phyloP scores from a whole-genome alignment of 2,329 filamentous ascomycete genomes.

The Hymenoscyphus fraxineus region DNA sequence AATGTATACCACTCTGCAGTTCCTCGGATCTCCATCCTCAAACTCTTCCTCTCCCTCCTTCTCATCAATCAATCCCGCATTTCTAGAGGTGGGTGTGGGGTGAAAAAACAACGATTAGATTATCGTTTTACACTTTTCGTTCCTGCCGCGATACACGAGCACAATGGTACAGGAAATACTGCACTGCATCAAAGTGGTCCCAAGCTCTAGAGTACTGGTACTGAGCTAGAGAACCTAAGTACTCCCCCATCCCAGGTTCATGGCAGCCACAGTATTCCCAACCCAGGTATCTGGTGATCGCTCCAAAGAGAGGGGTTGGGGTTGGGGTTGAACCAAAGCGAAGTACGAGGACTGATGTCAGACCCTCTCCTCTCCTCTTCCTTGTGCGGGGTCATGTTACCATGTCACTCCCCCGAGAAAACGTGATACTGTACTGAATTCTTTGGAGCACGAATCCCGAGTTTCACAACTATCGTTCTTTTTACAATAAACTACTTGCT shows the following conservation, averaged over 20 bases:
- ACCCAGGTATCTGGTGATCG: not conserved
- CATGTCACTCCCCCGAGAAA: not conserved
- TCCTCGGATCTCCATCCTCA: not conserved
- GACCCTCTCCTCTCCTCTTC: not conserved
- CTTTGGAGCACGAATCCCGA: too few species aligned
- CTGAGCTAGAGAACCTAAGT: not conserved
- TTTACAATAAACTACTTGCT: too few species aligned
- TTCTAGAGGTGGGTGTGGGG: too few species aligned
- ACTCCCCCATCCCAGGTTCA: not conserved
- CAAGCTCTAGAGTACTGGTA: not conserved
- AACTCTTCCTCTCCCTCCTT: not conserved
- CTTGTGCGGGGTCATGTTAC: not conserved
- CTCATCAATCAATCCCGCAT: not conserved
- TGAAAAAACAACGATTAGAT: too few species aligned
- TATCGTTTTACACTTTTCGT: not conserved
- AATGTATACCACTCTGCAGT: not conserved
- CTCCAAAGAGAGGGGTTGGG: not conserved
- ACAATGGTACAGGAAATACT: not conserved
- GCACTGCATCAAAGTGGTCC: not conserved
- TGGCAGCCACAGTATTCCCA: not conserved
- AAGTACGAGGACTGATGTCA: not conserved
- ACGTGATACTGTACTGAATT: too few species aligned
- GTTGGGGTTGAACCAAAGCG: not conserved
- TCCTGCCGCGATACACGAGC: too few species aligned
- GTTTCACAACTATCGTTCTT: too few species aligned